Evolutionary conservation across 2,329 filamentous ascomycete genomes (phyloP), one percentile per base, ranked within the genome.

Genomic region (Aspergillus novoparasiticus): DNA sequence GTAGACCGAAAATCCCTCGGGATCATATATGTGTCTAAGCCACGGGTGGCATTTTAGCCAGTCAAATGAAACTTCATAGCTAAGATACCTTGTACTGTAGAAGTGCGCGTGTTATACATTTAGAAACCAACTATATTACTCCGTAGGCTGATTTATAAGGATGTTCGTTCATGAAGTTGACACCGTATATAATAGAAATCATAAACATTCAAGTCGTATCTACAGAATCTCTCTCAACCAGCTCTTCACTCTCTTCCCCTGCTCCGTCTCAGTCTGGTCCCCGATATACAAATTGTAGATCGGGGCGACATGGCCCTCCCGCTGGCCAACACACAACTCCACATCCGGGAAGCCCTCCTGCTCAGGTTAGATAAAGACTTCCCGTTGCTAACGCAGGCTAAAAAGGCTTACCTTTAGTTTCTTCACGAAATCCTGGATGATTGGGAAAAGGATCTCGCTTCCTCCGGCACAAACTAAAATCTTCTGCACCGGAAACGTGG

Each of bases 361-460:
- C 51, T 50, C 14, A 19, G 23, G 16, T 50, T 30, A 50, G 46
- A 30, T 9, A 30, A 30, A 28, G 14, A 9, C 10, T 5, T 16
- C 26, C 2, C 23, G 16, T 10, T 10, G 46, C 10, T 50, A n/a
- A n/a, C 23, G 9, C 46, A 19, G 9, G 10, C 8, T 19, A 9
- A 28, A 28, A 16, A 16, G 8, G 32, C 51, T 34, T 54, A 54
- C 51, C 51, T 54, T 78, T 30, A 88, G 76, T 61, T 80, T 84
- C 54, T 75, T 72, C 26, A 77, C 79, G 65, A 88, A 82, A 23
- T 82, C 79, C 56, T 80, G 70, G 57, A 89, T 87, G 16, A 83
- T 79, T 66, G 87, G 86, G 39, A 86, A 74, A 30, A 89, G 65
- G 16, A 87, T 77, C 75, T 89, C 87, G 56, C 84, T 81, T 1